These are phyloP conservation scores for Pouteria campechiana DNA, from an alignment of 179 eudicot species.

Conservation along the genomic window DNA sequence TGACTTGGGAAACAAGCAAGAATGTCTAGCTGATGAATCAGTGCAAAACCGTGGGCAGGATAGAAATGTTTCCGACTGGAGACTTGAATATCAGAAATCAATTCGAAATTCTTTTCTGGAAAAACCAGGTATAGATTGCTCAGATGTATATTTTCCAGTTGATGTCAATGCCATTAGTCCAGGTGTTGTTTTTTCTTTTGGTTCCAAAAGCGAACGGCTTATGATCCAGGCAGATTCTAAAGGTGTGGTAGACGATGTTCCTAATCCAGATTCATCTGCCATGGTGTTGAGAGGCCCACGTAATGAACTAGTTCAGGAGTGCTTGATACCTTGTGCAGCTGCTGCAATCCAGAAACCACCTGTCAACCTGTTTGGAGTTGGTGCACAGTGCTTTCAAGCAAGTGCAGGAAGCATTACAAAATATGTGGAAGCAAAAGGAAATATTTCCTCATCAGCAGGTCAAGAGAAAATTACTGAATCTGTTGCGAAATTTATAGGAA, in stretches of 20 bases:
- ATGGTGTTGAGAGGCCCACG: conserved; percentile 1
- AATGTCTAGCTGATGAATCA: conserved; percentile 9
- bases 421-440: conserved; percentile 6
- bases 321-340: conserved; percentile 12
- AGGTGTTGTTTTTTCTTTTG: conserved; percentile 9
- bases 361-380: conserved; percentile 8
- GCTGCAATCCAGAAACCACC: conserved; percentile 7
- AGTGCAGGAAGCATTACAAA: conserved; percentile 9
- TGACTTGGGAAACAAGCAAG: conserved; percentile 12
- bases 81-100: no score
- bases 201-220: conserved; percentile 14
- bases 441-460: no score
- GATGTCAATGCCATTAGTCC: conserved; percentile 7
- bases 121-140: no score
- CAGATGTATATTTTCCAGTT: no score
- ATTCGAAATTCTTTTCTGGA: no score
- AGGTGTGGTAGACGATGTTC: conserved; percentile 11
- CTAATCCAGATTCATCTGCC: conserved; percentile 5
- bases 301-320: conserved; percentile 9
- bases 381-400: conserved; percentile 12
- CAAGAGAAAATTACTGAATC: conserved; percentile 15
- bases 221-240: conserved; percentile 9
- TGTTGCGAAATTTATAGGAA: conserved; percentile 10
- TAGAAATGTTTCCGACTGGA: no score
- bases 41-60: conserved; percentile 13